Evolutionary conservation across 1,284 basidiomycete species (phyloP).

Genomic region (Ceratobasidium sp.): DNA sequence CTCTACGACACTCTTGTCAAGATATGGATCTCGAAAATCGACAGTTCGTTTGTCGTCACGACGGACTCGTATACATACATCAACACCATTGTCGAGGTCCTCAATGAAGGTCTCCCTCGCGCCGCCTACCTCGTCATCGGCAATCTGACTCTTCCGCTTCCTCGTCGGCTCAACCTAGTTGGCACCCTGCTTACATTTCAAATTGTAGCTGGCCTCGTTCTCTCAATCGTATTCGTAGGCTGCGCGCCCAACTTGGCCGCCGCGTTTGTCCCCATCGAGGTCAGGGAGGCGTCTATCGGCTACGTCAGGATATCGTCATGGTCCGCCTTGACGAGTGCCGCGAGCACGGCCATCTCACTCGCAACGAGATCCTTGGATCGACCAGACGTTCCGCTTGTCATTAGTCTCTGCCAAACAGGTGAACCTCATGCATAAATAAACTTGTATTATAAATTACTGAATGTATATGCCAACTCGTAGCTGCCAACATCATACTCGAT

Average conservation of each 20-base stretch:
- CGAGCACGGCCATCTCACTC: slow-evolving; percentile 40
- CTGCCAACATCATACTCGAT: slow-evolving; percentile 44
- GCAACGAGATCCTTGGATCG: slow-evolving; percentile 44
- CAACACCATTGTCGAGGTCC: slow-evolving; percentile 42
- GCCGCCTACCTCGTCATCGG: slow-evolving; percentile 44
- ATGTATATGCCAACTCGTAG: not conserved
- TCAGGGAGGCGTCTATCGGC: slow-evolving; percentile 40
- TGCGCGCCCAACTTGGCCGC: slow-evolving; percentile 41
- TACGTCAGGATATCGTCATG: slow-evolving; percentile 45
- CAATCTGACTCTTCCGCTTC: slow-evolving; percentile 30
- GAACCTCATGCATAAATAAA: not conserved
- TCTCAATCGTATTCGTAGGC: slow-evolving; percentile 44
- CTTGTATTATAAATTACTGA: not conserved
- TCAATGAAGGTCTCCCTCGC: slow-evolving; percentile 47
- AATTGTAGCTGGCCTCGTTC: slow-evolving; percentile 41
- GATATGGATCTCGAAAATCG: slow-evolving; percentile 45
- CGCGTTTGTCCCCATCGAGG: slow-evolving; percentile 43
- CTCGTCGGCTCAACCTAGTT: slow-evolving; percentile 38
- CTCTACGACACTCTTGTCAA: slow-evolving; percentile 45
- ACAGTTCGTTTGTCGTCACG: slow-evolving; percentile 42
- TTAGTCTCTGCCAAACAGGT: slow-evolving; percentile 38
- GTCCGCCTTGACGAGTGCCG: slow-evolving; percentile 41
- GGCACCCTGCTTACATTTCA: slow-evolving; percentile 44
- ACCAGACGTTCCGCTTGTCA: slow-evolving; percentile 44
- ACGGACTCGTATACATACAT: slow-evolving; percentile 45